Evolutionary conservation across 331 rosid species (phyloP).

Genomic region (Saraca asoca): DNA sequence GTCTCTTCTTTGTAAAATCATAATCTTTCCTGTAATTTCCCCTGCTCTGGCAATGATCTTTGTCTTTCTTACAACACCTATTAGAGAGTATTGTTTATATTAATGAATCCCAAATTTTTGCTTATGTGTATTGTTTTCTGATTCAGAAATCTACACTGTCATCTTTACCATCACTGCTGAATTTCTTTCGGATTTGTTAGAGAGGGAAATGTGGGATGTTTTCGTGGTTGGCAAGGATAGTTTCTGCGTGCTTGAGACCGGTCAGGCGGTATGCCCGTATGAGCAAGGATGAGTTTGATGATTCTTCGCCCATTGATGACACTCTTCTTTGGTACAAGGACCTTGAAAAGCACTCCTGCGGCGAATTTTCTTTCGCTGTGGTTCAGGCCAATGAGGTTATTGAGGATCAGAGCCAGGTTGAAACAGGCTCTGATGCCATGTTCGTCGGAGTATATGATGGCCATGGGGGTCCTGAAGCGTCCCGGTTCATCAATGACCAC

Average conservation of each 20-base stretch:
- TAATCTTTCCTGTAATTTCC: not conserved
- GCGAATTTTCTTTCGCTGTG: constrained; percentile 77
- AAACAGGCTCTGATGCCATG: constrained; percentile 62
- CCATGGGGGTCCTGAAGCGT: constrained; percentile 73
- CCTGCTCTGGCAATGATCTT: not conserved
- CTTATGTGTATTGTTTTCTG: not conserved
- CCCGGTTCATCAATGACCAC: constrained; percentile 60
- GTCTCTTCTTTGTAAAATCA: not conserved
- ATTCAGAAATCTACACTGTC: not conserved
- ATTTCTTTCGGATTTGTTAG: not conserved
- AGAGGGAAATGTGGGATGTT: constrained; percentile 72
- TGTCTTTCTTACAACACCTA: no score
- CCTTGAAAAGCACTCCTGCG: constrained; percentile 66
- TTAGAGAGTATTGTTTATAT: not conserved
- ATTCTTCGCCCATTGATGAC: constrained; percentile 47
- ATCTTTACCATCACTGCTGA: not conserved
- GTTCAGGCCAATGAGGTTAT: constrained; percentile 75
- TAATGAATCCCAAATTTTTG: not conserved
- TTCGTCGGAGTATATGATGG: constrained; percentile 86
- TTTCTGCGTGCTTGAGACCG: constrained; percentile 59
- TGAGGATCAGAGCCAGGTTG: constrained; percentile 88
- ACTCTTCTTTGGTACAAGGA: constrained; percentile 62
- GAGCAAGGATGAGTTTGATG: constrained; percentile 61
- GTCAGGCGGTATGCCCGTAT: constrained; percentile 56
- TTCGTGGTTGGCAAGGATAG: constrained; percentile 63